Conservation (phyloP, 306 rosid species). For the Pterocarpus macrocarpus region DNA sequence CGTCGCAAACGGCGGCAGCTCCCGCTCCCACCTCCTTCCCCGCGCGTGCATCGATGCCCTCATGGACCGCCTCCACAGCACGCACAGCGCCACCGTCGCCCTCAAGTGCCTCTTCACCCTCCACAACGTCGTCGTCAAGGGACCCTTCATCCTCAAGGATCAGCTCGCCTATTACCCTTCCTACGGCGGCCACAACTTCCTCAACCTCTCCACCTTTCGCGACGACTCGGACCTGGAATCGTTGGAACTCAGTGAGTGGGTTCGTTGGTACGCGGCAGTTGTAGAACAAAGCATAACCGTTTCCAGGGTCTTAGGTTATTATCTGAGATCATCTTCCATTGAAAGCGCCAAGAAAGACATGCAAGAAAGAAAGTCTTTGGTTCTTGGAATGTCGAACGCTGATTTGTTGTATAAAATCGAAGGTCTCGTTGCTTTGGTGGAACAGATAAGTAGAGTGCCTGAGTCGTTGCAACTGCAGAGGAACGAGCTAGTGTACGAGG, state of each 20-base stretch:
- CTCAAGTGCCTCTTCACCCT: conserved; percentile 79
- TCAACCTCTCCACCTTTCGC: conserved; percentile 69
- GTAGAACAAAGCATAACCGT: conserved; percentile 65
- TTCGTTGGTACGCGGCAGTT: conserved; percentile 74
- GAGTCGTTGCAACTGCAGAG: conserved; percentile 63
- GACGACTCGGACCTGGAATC: conserved; percentile 62
- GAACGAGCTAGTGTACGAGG: conserved; percentile 71
- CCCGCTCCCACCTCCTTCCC: conserved; percentile 49
- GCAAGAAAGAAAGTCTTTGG: conserved; percentile 27
- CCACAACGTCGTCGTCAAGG: conserved; percentile 60
- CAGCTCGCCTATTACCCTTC: conserved; percentile 65
- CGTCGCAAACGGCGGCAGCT: background rate
- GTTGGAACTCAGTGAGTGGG: conserved; percentile 72
- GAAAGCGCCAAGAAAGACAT: background rate
- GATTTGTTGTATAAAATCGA: conserved; percentile 60
- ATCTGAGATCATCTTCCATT: conserved; percentile 9
- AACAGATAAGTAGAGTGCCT: conserved; percentile 58
- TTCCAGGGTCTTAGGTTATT: conserved; percentile 60
- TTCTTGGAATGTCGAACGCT: conserved; percentile 35
- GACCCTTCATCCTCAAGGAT: conserved; percentile 64
- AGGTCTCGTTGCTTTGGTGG: conserved; percentile 61
- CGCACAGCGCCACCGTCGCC: conserved; percentile 74
- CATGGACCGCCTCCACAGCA: conserved; percentile 77
- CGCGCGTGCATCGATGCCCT: conserved; percentile 67
- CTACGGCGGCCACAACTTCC: conserved; percentile 74